phyloP scores from a whole-genome alignment of 2,329 filamentous ascomycete species.

The Ophiostoma australiae region DNA sequence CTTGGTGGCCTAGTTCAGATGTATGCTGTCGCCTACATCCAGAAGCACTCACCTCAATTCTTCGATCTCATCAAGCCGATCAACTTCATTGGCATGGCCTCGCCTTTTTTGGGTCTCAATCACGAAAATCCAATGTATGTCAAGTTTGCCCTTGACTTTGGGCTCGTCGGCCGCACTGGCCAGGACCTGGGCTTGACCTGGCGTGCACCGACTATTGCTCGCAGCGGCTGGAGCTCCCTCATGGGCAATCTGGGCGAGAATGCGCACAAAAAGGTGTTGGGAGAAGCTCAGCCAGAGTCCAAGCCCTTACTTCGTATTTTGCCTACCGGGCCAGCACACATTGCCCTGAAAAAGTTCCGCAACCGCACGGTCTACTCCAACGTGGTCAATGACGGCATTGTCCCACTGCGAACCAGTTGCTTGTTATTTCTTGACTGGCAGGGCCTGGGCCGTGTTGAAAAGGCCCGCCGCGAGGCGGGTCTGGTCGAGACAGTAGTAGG shows the following conservation, averaged over 20 bases:
- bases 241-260: slow-evolving; percentile 74
- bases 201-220: slow-evolving; percentile 79
- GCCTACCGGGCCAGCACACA: slow-evolving; percentile 85
- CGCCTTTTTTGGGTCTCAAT: slow-evolving; percentile 84
- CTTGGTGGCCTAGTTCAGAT: slow-evolving; percentile 86
- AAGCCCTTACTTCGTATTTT: slow-evolving; percentile 86
- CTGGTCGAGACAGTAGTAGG: slow-evolving; percentile 87
- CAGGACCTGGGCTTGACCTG: slow-evolving; percentile 93
- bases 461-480: slow-evolving; percentile 85
- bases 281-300: slow-evolving; percentile 65
- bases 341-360: slow-evolving; percentile 78
- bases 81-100: slow-evolving; percentile 85
- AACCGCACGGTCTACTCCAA: slow-evolving; percentile 94
- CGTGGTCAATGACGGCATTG: slow-evolving; percentile 95
- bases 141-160: slow-evolving; percentile 94
- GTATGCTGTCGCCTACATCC: slow-evolving; percentile 92
- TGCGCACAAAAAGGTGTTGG: slow-evolving; percentile 53
- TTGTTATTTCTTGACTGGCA: slow-evolving; percentile 97
- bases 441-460: slow-evolving; percentile 86
- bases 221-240: slow-evolving; percentile 83
- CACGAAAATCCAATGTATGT: slow-evolving; percentile 98
- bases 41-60: slow-evolving; percentile 89
- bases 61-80: slow-evolving; percentile 80
- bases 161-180: slow-evolving; percentile 89
- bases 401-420: slow-evolving; percentile 89